Percentiles rank a stretch among this genome's conserved stretches.
Evolutionary conservation across 768 basidiomycete species (phyloP).

Genomic region (Leccinum obscurum): DNA sequence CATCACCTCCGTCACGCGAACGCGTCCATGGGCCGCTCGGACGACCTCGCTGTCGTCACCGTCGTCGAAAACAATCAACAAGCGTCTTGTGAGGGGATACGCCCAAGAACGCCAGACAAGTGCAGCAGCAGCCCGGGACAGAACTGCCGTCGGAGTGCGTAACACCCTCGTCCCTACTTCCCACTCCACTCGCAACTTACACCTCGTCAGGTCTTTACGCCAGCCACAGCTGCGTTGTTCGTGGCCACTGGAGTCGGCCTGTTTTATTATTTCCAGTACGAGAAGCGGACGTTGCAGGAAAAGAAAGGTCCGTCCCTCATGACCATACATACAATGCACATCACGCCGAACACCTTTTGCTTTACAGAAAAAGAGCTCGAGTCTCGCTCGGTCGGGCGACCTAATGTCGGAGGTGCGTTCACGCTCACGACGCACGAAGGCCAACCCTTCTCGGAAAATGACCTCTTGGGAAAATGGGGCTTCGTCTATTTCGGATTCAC

Average conservation of each 20-base stretch:
- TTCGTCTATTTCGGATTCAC: conserved; percentile 98
- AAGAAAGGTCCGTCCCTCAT: conserved; percentile 58
- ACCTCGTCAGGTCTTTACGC: conserved; percentile 82
- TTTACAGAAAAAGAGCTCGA: conserved; percentile 70
- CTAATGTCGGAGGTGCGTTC: conserved; percentile 93
- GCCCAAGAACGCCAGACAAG: conserved; percentile 21
- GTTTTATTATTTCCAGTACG: conserved; percentile 84
- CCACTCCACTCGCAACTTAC: neutral
- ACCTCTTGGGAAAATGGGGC: conserved; percentile 90
- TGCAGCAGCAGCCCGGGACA: conserved; percentile 32
- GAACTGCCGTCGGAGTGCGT: conserved; percentile 36
- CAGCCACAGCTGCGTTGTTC: conserved; percentile 80
- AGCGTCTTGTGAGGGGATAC: conserved; percentile 14
- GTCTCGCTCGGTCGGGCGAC: conserved; percentile 74
- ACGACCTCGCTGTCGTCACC: conserved; percentile 4
- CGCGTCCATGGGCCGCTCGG: conserved; percentile 15
- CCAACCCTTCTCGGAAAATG: conserved; percentile 67
- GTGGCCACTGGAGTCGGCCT: conserved; percentile 79
- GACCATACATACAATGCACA: neutral
- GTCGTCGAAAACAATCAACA: neutral
- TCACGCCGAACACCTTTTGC: neutral
- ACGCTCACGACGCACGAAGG: conserved; percentile 53
- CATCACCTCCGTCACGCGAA: conserved; percentile 22
- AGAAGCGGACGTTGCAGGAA: conserved; percentile 78
- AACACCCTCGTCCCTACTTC: neutral